phyloP scores from a whole-genome alignment of 129 eudicot species.

The Flaveria sonorensis region DNA sequence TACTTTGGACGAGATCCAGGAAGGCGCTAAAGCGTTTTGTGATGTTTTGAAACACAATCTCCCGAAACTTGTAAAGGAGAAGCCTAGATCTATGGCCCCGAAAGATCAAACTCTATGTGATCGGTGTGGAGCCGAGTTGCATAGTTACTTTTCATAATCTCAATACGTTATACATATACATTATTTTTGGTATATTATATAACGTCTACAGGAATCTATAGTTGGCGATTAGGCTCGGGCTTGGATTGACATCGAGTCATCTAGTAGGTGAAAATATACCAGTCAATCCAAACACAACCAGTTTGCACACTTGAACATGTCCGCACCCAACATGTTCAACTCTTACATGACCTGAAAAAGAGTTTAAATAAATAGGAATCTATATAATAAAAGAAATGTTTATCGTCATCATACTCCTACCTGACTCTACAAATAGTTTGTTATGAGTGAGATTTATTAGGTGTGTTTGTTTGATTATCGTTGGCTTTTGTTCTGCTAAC shows the following conservation, averaged over 20 bases:
- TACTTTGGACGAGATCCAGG: slow-evolving; percentile 71
- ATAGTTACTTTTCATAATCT: slow-evolving; percentile 19
- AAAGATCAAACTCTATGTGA: slow-evolving; percentile 48
- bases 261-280: too few relatives aligned
- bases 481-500: not conserved
- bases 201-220: not conserved
- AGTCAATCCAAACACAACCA: not conserved
- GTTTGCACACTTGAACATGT: not conserved
- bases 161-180: not conserved
- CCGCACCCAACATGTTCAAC: not conserved
- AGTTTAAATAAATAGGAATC: not conserved
- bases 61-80: slow-evolving; percentile 71
- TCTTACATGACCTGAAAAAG: not conserved
- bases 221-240: not conserved
- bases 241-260: not conserved
- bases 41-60: slow-evolving; percentile 74
- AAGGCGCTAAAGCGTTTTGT: slow-evolving; percentile 71
- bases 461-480: not conserved
- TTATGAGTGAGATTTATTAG: too few relatives aligned
- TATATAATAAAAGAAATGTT: too few relatives aligned
- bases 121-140: slow-evolving; percentile 72
- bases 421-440: too few relatives aligned
- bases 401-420: too few relatives aligned
- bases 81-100: slow-evolving; percentile 38
- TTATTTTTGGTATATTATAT: too few relatives aligned